A percentile compares a stretch with the other conserved stretches of the same genome.
These are phyloP conservation scores for Penicillium cosmopolitanum DNA, from an alignment of 495 filamentous ascomycete species.

Conservation along the genomic window DNA sequence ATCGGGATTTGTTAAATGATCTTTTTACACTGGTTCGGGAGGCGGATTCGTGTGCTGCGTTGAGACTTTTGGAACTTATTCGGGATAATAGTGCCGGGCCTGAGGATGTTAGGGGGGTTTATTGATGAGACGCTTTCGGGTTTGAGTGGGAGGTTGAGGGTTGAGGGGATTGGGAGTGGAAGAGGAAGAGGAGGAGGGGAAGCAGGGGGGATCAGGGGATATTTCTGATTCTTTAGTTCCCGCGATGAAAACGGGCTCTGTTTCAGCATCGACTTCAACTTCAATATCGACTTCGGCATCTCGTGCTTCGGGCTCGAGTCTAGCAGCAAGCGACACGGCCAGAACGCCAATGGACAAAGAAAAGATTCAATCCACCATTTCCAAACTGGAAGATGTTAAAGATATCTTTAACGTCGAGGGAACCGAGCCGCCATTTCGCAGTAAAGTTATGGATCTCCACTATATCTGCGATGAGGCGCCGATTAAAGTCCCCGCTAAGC, in stretches of 20 bases:
- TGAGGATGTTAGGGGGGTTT: conserved; percentile 40
- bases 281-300: too few relatives aligned
- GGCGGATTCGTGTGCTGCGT: conserved; percentile 34
- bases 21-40: conserved; percentile 44
- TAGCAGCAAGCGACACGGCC: background rate
- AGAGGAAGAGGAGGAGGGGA: too few relatives aligned
- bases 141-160: conserved; percentile 11
- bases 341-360: conserved; percentile 5
- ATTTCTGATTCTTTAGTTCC: too few relatives aligned
- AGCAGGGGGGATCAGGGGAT: too few relatives aligned
- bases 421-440: conserved; percentile 37
- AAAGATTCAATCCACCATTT: conserved; percentile 10
- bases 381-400: conserved; percentile 38
- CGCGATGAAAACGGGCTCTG: background rate
- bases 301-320: too few relatives aligned
- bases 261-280: background rate
- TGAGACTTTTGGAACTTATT: conserved; percentile 41
- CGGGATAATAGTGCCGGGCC: conserved; percentile 37
- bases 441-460: conserved; percentile 53
- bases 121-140: conserved; percentile 37
- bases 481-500: conserved; percentile 46
- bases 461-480: conserved; percentile 47
- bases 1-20: conserved; percentile 46
- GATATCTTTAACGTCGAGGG: conserved; percentile 39
- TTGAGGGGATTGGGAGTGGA: too few relatives aligned